Base-by-base conservation (phyloP, 2,329 filamentous ascomycete species). In the Tolypocladium ovalisporum region DNA sequence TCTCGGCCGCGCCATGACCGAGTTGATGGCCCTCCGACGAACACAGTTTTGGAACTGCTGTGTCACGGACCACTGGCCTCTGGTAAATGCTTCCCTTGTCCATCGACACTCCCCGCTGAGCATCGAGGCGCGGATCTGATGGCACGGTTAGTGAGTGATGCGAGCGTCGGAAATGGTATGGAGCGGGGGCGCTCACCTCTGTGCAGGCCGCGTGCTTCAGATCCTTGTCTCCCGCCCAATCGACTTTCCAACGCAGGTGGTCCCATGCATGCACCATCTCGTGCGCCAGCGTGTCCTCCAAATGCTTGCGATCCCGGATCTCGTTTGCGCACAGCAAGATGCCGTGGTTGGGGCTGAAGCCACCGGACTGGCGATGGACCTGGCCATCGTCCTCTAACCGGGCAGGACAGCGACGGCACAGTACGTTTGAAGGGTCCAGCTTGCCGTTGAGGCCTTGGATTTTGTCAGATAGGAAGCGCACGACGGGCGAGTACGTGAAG, bases 231-330 rank as follows among this genome's bases (percentile, higher is more conserved):
- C 79, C 83, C n/a, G 76, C 73, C 76, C 88, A 89, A 68, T 97
- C 87, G 51, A 97, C 85, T 73, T 96, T 94, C 78, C 90, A 99
- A 62, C 93, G 78, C 64, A 97, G 69, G 70, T 96, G 88, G 70
- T 99, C 94, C 79, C 91, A 97, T 1, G 92, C 92, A 71, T 99
- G 94, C 56, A 99, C 88, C 90, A 99, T 95, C 76, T 99, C 94
- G 73, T 99, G 94, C 34, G 92, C 87, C 67, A 99, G 77, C 13
- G 92, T 96, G 71, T 99, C 94, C 75, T 99, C 94, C 64, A 96
- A 72, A 69, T 96, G 90, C 36, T 86, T 85, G 58, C 85, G 78
- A 68, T 90, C 85, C 59, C 87, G 79, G 68, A 97, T 83, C 73
- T 94, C 87, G 73, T 99, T 99, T 55, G 94, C 90, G 73, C 94